Conservation (phyloP, 1,284 basidiomycete species). For the Cystobasidium slooffiae region DNA sequence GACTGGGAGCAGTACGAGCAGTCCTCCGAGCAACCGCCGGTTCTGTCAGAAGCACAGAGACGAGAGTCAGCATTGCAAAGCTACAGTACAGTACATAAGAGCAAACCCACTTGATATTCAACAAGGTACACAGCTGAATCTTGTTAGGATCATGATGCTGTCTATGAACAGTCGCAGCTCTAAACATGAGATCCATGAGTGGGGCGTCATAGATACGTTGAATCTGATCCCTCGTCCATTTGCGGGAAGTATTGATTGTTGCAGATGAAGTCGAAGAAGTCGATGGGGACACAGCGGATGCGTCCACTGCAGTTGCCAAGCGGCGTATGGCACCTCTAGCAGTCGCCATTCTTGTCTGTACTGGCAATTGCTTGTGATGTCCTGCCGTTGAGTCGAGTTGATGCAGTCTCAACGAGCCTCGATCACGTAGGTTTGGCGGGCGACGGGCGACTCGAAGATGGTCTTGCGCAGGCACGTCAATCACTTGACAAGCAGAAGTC, state of each 20-base stretch:
- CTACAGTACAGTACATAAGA: constrained; percentile 58
- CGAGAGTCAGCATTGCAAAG: not conserved
- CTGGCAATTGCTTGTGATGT: not conserved
- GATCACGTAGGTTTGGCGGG: too few relatives aligned
- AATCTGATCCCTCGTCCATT: constrained; percentile 72
- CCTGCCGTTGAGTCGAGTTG: not conserved
- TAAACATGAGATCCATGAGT: constrained; percentile 82
- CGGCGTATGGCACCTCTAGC: constrained; percentile 23
- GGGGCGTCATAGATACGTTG: constrained; percentile 76
- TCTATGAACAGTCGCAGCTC: constrained; percentile 76
- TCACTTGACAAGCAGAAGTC: too few relatives aligned
- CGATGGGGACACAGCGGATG: constrained; percentile 1
- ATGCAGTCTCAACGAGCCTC: constrained; percentile 1
- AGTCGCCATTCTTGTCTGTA: not conserved
- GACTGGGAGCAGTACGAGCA: constrained; percentile 99
- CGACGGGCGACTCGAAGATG: too few relatives aligned
- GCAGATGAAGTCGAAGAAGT: not conserved
- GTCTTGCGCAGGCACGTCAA: too few relatives aligned
- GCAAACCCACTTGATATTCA: constrained; percentile 86
- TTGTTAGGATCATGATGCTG: constrained; percentile 83
- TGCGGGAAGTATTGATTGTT: not conserved
- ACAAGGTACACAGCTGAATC: constrained; percentile 93
- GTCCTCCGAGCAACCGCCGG: constrained; percentile 93
- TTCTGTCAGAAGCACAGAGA: constrained; percentile 24
- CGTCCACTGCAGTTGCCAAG: constrained; percentile 36